Base-by-base conservation (phyloP, 331 rosid species). In the Rosa hybrid region DNA sequence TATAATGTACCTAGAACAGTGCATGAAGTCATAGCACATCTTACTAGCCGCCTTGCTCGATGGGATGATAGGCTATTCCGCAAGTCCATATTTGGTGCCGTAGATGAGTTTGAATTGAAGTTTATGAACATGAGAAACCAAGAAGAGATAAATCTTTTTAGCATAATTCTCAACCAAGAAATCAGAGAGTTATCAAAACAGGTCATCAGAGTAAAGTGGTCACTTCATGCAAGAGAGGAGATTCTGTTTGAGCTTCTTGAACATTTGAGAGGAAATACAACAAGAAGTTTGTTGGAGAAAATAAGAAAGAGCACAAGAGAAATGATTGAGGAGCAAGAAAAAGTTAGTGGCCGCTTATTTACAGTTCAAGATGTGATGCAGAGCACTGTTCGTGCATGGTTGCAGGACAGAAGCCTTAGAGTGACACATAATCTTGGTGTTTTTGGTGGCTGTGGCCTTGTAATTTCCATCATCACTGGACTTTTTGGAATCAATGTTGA, bases 181-280 rank as follows among this genome's bases (percentile, higher is more conserved):
- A 89, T 92, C 88, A 87, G 92, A 81, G 92, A 85, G 90, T 77
- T 94, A 74, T 91, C 98, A 17, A 86, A 82, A 78, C 98, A 94
- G 99, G 99, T 90, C 82, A 95, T 95, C 77, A 90, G 98, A 86
- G 98, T 95, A 81, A 95, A 95, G 82, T 91, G 97, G 98, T 91
- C 97, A 11, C 94, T 92, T 83, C 98, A 92, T 84, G 98, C 98
- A 5, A 82, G 98, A 81, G 98, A 95, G 80, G 99, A 95, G 85
- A 95, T 93, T 30, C 81, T 90, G 49, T 89, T 89, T 82, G 99
- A 95, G 86, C 98, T 95, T 84, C 84, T 88, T 71, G 93, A 87
- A 51, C 94, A 92, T 62, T 68, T 95, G 86, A 89, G 86, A 84
- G 99, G 99, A 81, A 84, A 78, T 77, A 82, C 83, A 18, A 78